These are phyloP conservation scores for Juncus effusus DNA, from an alignment of 176 grass and related monocot genomes.

Conservation along the genomic window DNA sequence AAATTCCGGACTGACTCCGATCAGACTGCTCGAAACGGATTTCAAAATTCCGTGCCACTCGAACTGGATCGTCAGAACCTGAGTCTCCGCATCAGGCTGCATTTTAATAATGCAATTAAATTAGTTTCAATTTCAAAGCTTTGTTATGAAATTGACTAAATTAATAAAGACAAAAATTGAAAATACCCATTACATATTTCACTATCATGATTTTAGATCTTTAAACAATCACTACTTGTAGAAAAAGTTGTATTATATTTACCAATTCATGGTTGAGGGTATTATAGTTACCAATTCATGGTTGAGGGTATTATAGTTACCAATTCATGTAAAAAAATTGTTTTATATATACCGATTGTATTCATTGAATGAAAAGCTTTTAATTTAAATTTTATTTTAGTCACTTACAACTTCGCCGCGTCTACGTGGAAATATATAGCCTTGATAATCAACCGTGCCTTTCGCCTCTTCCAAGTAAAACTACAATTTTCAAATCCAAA, in stretches of 20 bases:
- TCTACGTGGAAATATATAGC: slow-evolving; percentile 79
- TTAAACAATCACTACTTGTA: too few species aligned
- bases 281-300: too few species aligned
- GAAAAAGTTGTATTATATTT: background rate
- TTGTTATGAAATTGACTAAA: too few species aligned
- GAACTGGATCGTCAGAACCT: slow-evolving; percentile 78
- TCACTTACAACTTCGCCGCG: slow-evolving; percentile 58
- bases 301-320: too few species aligned
- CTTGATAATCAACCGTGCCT: slow-evolving; percentile 84
- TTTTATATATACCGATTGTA: too few species aligned
- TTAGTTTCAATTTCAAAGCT: slow-evolving; percentile 9
- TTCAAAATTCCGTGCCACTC: slow-evolving; percentile 91
- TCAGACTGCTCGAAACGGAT: slow-evolving; percentile 77
- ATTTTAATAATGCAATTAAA: slow-evolving; percentile 34
- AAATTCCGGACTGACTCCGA: slow-evolving; percentile 96
- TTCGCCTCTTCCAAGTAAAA: slow-evolving; percentile 98
- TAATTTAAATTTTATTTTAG: background rate
- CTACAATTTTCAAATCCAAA: slow-evolving; percentile 44
- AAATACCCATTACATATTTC: too few species aligned
- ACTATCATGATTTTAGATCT: too few species aligned
- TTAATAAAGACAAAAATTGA: too few species aligned
- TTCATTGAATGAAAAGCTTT: too few species aligned
- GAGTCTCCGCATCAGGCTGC: slow-evolving; percentile 89
- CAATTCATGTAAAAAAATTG: too few species aligned
- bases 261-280: too few species aligned